A percentile compares a stretch with the other conserved stretches of the same genome.
phyloP scores from a whole-genome alignment of 129 eudicot genomes.

The Ambrosia trifida region DNA sequence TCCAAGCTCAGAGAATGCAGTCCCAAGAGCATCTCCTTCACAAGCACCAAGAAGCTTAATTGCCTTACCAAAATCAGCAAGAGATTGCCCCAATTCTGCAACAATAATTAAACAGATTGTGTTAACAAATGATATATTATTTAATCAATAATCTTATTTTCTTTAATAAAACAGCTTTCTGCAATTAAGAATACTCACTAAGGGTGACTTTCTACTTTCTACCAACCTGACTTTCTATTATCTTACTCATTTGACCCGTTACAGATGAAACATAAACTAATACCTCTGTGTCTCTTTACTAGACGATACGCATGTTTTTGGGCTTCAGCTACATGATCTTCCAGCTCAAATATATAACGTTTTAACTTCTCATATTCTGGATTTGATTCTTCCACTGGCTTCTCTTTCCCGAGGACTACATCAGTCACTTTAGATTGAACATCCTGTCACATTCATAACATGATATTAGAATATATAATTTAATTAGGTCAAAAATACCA shows the following conservation, averaged over 20 bases:
- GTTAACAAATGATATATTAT: not conserved
- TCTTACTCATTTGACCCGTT: not conserved
- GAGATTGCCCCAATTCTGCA: conserved; percentile 83
- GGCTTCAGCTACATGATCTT: conserved; percentile 95
- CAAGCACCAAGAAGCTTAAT: conserved; percentile 85
- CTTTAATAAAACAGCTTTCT: not conserved
- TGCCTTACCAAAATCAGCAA: conserved; percentile 87
- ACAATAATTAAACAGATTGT: conserved; percentile 15
- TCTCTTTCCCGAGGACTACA: conserved; percentile 93
- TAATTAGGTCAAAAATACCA: not conserved
- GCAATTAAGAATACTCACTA: too few species aligned
- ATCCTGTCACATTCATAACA: conserved; percentile 55
- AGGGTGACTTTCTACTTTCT: not conserved
- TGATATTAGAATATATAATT: conserved; percentile 14
- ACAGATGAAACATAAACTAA: not conserved
- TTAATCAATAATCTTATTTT: not conserved
- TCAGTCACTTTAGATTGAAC: conserved; percentile 94
- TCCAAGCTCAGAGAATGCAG: conserved; percentile 89
- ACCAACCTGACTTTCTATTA: not conserved
- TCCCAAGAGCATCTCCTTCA: conserved; percentile 91
- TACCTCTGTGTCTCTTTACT: conserved; percentile 94
- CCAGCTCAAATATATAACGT: conserved; percentile 86
- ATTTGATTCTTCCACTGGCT: conserved; percentile 90
- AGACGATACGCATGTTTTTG: conserved; percentile 93
- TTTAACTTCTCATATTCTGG: conserved; percentile 88